Percentiles rank a stretch among this genome's conserved stretches.
Conservation (phyloP, 305 asterid species). For the Fraxinus xanthoxyloides region DNA sequence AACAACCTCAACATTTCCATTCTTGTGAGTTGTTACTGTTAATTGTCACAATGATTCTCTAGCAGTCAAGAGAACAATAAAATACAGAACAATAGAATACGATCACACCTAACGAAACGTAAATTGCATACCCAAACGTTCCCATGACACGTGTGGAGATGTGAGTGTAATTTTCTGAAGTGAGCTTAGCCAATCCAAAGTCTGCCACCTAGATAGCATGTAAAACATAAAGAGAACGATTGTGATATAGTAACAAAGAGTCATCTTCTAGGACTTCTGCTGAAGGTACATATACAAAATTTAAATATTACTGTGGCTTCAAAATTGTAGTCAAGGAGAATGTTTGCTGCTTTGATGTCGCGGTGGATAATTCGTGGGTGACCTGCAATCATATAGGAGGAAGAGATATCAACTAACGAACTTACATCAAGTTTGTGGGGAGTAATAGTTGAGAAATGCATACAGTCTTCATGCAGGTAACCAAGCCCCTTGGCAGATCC, state of each 20-base stretch:
- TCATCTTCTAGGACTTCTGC: neutral
- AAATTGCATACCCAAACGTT: slow-evolving; percentile 38
- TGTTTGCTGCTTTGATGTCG: slow-evolving; percentile 48
- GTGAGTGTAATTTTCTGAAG: slow-evolving; percentile 45
- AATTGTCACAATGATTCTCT: neutral
- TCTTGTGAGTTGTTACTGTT: neutral
- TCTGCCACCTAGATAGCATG: slow-evolving; percentile 39
- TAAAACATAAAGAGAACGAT: neutral
- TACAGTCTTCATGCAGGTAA: slow-evolving; percentile 52
- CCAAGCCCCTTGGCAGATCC: slow-evolving; percentile 53
- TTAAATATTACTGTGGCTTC: slow-evolving; percentile 43
- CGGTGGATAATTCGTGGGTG: slow-evolving; percentile 49
- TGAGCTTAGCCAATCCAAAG: slow-evolving; percentile 51
- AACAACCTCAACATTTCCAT: neutral
- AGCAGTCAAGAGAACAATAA: neutral
- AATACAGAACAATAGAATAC: neutral
- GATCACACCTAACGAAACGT: neutral
- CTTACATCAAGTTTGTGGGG: neutral
- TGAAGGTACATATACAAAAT: neutral
- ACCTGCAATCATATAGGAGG: slow-evolving; percentile 20
- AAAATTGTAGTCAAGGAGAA: slow-evolving; percentile 41
- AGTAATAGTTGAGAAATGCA: neutral
- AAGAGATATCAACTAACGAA: neutral
- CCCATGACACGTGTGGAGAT: slow-evolving; percentile 55
- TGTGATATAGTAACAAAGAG: neutral